Conservation (phyloP, 2,329 filamentous ascomycete species). For the Falciphora oryzae region DNA sequence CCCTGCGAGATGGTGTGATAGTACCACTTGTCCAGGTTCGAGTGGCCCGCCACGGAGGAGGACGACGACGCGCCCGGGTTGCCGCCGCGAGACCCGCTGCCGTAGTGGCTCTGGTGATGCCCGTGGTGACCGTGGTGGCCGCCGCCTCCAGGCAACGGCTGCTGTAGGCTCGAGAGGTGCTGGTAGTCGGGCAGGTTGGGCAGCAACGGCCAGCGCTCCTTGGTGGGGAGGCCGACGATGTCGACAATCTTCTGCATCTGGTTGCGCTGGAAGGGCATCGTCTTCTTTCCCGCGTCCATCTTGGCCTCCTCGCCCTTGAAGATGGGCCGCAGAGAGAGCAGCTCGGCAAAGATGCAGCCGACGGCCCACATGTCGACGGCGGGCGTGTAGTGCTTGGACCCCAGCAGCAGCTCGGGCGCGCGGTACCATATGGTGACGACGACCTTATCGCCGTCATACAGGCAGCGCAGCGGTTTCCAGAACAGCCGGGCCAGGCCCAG, state of each 20-base stretch:
- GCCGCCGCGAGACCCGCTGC: conserved; percentile 23
- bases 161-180: conserved; percentile 56
- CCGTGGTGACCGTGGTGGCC: conserved; percentile 38
- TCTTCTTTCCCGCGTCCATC: conserved; percentile 91
- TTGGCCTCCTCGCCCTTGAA: conserved; percentile 99
- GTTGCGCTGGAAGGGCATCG: conserved; percentile 92
- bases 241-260: conserved; percentile 99
- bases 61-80: conserved; percentile 11
- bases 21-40: conserved; percentile 73
- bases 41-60: conserved; percentile 20
- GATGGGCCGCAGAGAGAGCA: conserved; percentile 83
- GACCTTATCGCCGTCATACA: conserved; percentile 94
- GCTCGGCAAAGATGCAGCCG: conserved; percentile 94
- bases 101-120: conserved; percentile 37
- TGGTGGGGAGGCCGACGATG: conserved; percentile 84
- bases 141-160: conserved; percentile 33
- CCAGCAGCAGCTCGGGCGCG: conserved; percentile 86
- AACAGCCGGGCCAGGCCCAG: conserved; percentile 88
- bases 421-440: conserved; percentile 99
- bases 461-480: conserved; percentile 84
- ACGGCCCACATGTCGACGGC: conserved; percentile 97
- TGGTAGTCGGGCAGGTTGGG: conserved; percentile 80
- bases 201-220: conserved; percentile 83
- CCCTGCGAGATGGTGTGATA: conserved; percentile 63
- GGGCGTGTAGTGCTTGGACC: conserved; percentile 92